phyloP scores from a whole-genome alignment of 2,329 filamentous ascomycete genomes.

The Paraphaeosphaeria sporulosa region DNA sequence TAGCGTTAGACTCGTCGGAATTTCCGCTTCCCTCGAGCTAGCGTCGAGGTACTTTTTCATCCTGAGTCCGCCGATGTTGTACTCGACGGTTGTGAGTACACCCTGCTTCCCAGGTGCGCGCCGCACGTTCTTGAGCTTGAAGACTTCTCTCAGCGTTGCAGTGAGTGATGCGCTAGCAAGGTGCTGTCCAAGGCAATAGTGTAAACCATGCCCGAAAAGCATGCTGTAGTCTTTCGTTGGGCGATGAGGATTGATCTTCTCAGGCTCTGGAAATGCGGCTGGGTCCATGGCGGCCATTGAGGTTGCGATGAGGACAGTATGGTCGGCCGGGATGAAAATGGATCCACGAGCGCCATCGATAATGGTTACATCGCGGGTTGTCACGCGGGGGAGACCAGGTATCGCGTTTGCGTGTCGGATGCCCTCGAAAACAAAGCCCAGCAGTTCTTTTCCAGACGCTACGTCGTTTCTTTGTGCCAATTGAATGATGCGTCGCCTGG shows the following conservation, averaged over 20 bases:
- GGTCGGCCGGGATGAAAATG: slow-evolving; percentile 52
- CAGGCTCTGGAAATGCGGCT: slow-evolving; percentile 40
- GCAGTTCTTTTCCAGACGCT: slow-evolving; percentile 64
- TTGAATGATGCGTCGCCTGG: slow-evolving; percentile 61
- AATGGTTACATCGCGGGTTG: slow-evolving; percentile 55
- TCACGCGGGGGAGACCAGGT: slow-evolving; percentile 61
- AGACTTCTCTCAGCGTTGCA: slow-evolving; percentile 42
- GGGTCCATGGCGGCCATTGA: slow-evolving; percentile 50
- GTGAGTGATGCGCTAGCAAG: slow-evolving; percentile 39
- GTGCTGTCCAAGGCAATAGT: slow-evolving; percentile 44
- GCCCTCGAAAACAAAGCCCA: slow-evolving; percentile 63
- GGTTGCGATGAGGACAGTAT: slow-evolving; percentile 49
- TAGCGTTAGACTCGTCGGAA: slow-evolving; percentile 35
- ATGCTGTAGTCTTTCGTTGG: slow-evolving; percentile 39
- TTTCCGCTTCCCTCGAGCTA: slow-evolving; percentile 56
- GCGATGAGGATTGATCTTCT: slow-evolving; percentile 49
- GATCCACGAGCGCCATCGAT: slow-evolving; percentile 59
- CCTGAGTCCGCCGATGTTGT: slow-evolving; percentile 57
- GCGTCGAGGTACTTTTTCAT: slow-evolving; percentile 60
- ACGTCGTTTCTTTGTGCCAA: slow-evolving; percentile 56
- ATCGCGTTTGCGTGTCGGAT: slow-evolving; percentile 63
- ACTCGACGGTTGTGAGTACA: slow-evolving; percentile 53
- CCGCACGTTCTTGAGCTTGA: slow-evolving; percentile 43
- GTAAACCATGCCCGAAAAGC: slow-evolving; percentile 41
- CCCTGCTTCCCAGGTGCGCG: slow-evolving; percentile 42